A percentile compares a stretch with the other conserved stretches of the same genome.
Conservation (phyloP, 441 rosid species). For the Viola pubescens region DNA sequence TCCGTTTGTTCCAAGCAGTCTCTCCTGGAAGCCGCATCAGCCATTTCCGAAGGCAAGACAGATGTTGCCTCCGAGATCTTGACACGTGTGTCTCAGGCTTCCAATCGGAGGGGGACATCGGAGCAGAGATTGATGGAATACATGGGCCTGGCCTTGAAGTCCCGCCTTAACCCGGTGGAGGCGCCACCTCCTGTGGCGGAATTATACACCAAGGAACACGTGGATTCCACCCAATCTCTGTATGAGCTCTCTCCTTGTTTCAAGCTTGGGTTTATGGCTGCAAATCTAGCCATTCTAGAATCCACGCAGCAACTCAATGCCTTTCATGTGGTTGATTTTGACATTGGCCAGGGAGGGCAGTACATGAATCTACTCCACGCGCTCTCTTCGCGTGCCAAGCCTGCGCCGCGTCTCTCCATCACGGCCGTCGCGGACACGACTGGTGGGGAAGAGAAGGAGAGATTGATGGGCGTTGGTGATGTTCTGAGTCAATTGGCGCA, state of each 20-base stretch:
- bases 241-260: slow-evolving; percentile 74
- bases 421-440: slow-evolving; percentile 46
- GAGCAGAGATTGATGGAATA: slow-evolving; percentile 65
- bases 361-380: slow-evolving; percentile 54
- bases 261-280: slow-evolving; percentile 77
- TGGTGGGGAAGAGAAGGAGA: slow-evolving; percentile 34
- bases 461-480: slow-evolving; percentile 41
- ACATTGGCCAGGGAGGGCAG: slow-evolving; percentile 69
- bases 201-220: slow-evolving; percentile 50
- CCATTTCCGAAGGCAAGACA: slow-evolving; percentile 55
- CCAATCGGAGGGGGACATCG: slow-evolving; percentile 48
- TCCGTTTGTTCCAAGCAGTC: slow-evolving; percentile 45
- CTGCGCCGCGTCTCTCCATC: slow-evolving; percentile 37
- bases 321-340: slow-evolving; percentile 74
- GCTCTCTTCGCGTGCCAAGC: slow-evolving; percentile 41
- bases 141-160: slow-evolving; percentile 51
- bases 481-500: slow-evolving; percentile 34
- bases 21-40: slow-evolving; percentile 58
- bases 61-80: slow-evolving; percentile 59
- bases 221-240: slow-evolving; percentile 43
- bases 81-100: slow-evolving; percentile 40
- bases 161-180: slow-evolving; percentile 44
- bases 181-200: slow-evolving; percentile 46
- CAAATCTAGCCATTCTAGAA: slow-evolving; percentile 69
- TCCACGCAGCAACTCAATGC: slow-evolving; percentile 37